Evolutionary conservation across 108 stramenopile genomes (phyloP), one percentile per base, ranked within the genome.

Genomic region (Fragilaria radians): DNA sequence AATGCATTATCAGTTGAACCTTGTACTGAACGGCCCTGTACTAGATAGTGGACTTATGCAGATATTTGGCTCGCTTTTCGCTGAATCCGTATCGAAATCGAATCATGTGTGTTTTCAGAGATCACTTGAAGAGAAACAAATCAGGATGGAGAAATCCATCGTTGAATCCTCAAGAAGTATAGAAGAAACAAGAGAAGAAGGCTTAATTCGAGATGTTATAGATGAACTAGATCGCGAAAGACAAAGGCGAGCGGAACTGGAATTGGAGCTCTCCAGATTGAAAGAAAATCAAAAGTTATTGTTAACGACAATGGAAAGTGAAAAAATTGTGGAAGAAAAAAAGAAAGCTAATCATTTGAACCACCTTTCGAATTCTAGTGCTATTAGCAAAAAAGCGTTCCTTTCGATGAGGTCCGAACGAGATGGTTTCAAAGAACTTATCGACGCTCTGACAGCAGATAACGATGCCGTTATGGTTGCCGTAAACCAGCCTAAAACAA

Each of bases 191-290:
- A 70, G 66, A 63, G 75, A 80, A 21, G 67, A 75, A 57, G 74
- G 71, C 17, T 65, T 76, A 3, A 30, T 76, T 22, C 58, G 57
- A 18, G 79, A 80, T 49, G 73, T 77, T 22, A 57, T 81, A 31
- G 63, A 71, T 19, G 80, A 81, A 54, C 59, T 81, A 45, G 80
- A 81, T 54, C 62, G 70, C n/a, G 80, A 81, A 65, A 72, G 80
- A 52, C 59, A 48, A 11, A 65, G 65, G 24, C 80, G 80, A 31
- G 80, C 80, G 32, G 80, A 81, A 63, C 33, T 77, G 59, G 80
- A 77, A 61, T 68, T 68, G 1, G 36, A 63, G 22, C 42, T 80
- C 24, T 59, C 68, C 46, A 48, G 57, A 18, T 30, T 80, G 45
- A 57, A 22, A 23, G 55, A 57, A 34, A 19, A 57, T 3, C 55